Evolutionary conservation across 805 yeast genomes (phyloP).

Genomic region (Kuraishia ogatae): DNA sequence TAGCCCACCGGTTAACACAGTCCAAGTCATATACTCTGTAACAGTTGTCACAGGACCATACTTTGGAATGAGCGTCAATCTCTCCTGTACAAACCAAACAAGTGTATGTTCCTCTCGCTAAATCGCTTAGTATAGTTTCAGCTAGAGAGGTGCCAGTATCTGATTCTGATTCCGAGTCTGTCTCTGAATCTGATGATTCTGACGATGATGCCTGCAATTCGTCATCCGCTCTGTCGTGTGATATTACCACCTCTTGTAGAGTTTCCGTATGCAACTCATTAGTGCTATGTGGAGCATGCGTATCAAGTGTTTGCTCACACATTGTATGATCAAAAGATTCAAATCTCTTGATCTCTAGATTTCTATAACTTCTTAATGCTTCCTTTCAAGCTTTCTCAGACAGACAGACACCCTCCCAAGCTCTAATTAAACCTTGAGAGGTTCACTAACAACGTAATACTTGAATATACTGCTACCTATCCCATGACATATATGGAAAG

Average conservation of each 20-base stretch:
- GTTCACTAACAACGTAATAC: too few relatives aligned
- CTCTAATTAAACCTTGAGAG: too few relatives aligned
- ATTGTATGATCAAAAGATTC: too few relatives aligned
- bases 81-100: constrained; percentile 89
- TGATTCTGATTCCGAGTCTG: not conserved
- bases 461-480: too few relatives aligned
- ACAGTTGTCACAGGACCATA: constrained; percentile 79
- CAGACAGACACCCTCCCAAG: too few relatives aligned
- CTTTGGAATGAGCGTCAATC: constrained; percentile 50
- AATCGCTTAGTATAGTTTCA: constrained; percentile 44
- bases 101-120: constrained; percentile 59
- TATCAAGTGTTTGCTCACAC: too few relatives aligned
- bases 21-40: constrained; percentile 77
- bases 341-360: too few relatives aligned
- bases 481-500: too few relatives aligned
- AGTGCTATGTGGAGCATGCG: too few relatives aligned
- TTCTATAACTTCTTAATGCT: too few relatives aligned
- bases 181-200: not conserved
- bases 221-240: not conserved
- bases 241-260: not conserved
- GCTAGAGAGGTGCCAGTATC: constrained; percentile 22
- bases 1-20: constrained; percentile 85
- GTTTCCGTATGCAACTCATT: not conserved
- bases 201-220: not conserved
- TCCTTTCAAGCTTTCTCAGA: too few relatives aligned